A percentile compares a stretch with the other conserved stretches of the same genome.
Conservation (phyloP, 169 alveolate species). For the Plasmodium vinckei region DNA sequence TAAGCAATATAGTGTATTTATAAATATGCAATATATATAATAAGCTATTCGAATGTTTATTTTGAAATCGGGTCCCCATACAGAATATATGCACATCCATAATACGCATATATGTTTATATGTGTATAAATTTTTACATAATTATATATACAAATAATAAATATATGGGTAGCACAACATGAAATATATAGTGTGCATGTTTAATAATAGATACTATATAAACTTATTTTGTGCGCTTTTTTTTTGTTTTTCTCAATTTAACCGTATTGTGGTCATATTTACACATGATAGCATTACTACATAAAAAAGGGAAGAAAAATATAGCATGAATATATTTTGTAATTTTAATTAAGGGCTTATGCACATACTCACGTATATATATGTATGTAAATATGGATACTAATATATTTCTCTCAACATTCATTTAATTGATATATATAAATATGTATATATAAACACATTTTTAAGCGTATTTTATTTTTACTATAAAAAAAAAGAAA, state of each 20-base stretch:
- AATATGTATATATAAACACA: not conserved
- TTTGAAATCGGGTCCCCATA: not conserved
- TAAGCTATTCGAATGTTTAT: not conserved
- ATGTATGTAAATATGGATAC: too few species aligned
- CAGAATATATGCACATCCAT: not conserved
- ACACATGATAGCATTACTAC: conserved; percentile 78
- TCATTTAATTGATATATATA: not conserved
- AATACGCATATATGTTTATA: not conserved
- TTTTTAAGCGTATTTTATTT: not conserved
- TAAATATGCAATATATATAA: not conserved
- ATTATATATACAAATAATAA: not conserved
- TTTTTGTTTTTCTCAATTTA: conserved; percentile 50
- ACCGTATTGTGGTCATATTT: conserved; percentile 79
- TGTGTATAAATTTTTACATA: not conserved
- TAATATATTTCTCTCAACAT: too few species aligned
- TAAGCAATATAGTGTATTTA: not conserved
- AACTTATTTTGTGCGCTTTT: not conserved
- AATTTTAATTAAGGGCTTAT: not conserved
- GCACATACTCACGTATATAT: not conserved
- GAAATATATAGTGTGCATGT: not conserved
- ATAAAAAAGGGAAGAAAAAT: conserved; percentile 22
- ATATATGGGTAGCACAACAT: not conserved
- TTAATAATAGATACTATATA: not conserved
- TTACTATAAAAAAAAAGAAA: not conserved
- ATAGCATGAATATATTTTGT: not conserved